Conservation (phyloP, 331 rosid species). For the Malus hybrid region DNA sequence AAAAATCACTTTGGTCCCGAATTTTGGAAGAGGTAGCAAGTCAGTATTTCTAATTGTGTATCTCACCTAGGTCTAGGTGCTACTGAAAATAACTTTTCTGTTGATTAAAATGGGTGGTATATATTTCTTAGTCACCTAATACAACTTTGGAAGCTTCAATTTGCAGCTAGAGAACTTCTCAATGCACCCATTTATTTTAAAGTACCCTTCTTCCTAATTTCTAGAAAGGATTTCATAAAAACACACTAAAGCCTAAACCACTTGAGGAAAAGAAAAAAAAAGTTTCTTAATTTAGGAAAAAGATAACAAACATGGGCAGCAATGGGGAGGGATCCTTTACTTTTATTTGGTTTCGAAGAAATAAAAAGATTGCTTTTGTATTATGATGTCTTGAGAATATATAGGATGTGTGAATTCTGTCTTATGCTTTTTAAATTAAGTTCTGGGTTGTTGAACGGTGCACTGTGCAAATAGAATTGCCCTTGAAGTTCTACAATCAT, state of each 20-base stretch:
- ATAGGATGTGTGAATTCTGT: neutral
- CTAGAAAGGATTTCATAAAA: neutral
- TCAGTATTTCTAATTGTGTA: slow-evolving; percentile 7
- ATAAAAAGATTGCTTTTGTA: neutral
- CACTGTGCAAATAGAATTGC: neutral
- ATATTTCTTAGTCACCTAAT: neutral
- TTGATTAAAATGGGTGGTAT: neutral
- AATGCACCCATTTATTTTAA: neutral
- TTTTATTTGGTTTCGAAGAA: neutral
- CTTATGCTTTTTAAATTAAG: neutral
- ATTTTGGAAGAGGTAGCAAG: slow-evolving; percentile 92
- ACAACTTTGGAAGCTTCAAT: neutral
- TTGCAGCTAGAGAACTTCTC: neutral
- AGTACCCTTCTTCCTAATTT: neutral
- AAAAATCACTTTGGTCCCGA: slow-evolving; percentile 92
- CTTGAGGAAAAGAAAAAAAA: neutral
- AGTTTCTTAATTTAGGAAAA: neutral
- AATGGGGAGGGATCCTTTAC: neutral
- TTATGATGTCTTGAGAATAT: neutral
- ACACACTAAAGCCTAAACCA: neutral
- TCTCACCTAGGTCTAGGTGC: slow-evolving; percentile 10
- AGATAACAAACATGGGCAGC: neutral
- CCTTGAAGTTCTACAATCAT: neutral
- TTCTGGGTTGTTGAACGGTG: neutral
- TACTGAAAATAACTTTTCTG: neutral